Evolutionary conservation across 768 basidiomycete species (phyloP).

Genomic region (Leccinellum luteum): DNA sequence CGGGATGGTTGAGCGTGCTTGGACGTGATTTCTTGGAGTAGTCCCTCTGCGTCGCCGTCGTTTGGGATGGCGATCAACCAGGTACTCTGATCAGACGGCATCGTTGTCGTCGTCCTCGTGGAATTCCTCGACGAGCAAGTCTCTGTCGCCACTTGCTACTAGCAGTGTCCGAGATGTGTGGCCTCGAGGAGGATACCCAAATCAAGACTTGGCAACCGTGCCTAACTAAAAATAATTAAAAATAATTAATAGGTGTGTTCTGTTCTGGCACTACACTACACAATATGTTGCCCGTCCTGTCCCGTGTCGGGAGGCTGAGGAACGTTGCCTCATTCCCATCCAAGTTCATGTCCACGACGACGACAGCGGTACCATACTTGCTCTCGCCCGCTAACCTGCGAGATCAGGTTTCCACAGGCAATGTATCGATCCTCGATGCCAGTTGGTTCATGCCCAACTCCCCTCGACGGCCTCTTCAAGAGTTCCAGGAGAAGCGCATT

Average conservation of each 20-base stretch:
- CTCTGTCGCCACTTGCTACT: neutral
- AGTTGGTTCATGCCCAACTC: slow-evolving; percentile 96
- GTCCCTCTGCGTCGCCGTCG: slow-evolving; percentile 79
- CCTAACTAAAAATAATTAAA: slow-evolving; percentile 14
- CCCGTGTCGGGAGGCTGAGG: slow-evolving; percentile 10
- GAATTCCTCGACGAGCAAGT: slow-evolving; percentile 5
- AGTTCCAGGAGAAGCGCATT: slow-evolving; percentile 66
- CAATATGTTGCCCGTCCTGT: neutral
- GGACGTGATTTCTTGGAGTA: slow-evolving; percentile 59
- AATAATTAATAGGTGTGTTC: slow-evolving; percentile 6
- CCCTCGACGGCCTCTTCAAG: slow-evolving; percentile 62
- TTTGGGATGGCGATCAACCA: slow-evolving; percentile 89
- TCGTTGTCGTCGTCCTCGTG: slow-evolving; percentile 32
- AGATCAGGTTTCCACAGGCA: slow-evolving; percentile 34
- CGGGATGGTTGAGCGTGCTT: slow-evolving; percentile 63
- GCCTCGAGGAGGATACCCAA: slow-evolving; percentile 3
- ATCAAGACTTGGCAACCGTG: slow-evolving; percentile 10
- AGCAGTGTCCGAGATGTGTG: neutral
- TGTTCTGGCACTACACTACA: no score
- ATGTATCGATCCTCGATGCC: slow-evolving; percentile 58
- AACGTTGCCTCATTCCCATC: slow-evolving; percentile 1
- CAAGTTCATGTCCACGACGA: slow-evolving; percentile 39
- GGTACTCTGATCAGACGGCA: slow-evolving; percentile 96
- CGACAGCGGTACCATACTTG: slow-evolving; percentile 45
- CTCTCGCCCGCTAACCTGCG: slow-evolving; percentile 50